phyloP scores from a whole-genome alignment of 2,329 filamentous ascomycete genomes.

The Hypomyces rosellus region DNA sequence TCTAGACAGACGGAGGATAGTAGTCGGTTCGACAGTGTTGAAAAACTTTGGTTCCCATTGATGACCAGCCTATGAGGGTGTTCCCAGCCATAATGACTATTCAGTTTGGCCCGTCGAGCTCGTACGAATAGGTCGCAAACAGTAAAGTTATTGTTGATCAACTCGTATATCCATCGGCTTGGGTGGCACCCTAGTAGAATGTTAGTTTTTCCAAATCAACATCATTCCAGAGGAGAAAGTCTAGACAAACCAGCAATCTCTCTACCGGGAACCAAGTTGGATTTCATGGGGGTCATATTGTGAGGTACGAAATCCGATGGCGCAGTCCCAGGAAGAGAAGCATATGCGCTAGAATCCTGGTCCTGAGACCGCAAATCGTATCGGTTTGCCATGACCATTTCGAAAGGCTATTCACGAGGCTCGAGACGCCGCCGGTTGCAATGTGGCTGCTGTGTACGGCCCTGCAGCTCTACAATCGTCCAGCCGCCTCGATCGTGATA shows the following conservation, averaged over 20 bases:
- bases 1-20: slow-evolving; percentile 34
- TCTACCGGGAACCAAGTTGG: slow-evolving; percentile 18
- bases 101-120: slow-evolving; percentile 23
- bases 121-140: slow-evolving; percentile 31
- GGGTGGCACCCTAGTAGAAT: slow-evolving; percentile 29
- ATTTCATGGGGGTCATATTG: slow-evolving; percentile 28
- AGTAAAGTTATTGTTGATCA: slow-evolving; percentile 32
- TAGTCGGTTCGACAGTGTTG: slow-evolving; percentile 18
- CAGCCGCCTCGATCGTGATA: no score
- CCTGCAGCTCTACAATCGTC: no score
- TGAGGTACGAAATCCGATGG: slow-evolving; percentile 22
- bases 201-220: slow-evolving; percentile 10
- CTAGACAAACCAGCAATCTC: slow-evolving; percentile 22
- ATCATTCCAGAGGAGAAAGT: neutral
- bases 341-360: slow-evolving; percentile 23
- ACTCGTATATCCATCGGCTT: slow-evolving; percentile 36
- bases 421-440: no score
- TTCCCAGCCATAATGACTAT: slow-evolving; percentile 27
- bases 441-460: no score
- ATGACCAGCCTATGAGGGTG: slow-evolving; percentile 31
- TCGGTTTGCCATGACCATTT: slow-evolving; percentile 20
- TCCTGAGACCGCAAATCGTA: slow-evolving; percentile 25
- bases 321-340: slow-evolving; percentile 27
- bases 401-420: no score
- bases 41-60: slow-evolving; percentile 34